Base-by-base conservation (phyloP, 768 basidiomycete species). In the Leccinum disarticulatum region DNA sequence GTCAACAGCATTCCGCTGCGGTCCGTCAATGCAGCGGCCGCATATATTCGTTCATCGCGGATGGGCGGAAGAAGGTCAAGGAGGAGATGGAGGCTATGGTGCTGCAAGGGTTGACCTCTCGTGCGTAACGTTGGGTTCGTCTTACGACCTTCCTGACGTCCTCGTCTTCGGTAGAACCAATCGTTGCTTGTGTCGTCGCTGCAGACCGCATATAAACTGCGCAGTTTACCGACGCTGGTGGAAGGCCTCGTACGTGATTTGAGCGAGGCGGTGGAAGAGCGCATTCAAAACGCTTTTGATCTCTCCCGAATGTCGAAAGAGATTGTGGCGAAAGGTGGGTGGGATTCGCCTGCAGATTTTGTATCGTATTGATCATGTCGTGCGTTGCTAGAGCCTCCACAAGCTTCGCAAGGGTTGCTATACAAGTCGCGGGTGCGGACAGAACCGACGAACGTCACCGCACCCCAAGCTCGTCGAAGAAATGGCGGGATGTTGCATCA, bases 121-220 rank as follows among this genome's bases (percentile, higher is more conserved):
- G 96, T 95, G 63, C 56, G 87, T 79, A 13, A 14, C 30, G 11
- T 47, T 27, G 11, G n/a, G 41, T 10, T 15, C n/a, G 41, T 7
- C 41, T 30, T 17, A n/a, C 35, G 1, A 6, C 1, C 17, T 11
- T 50, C 3, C 30, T 50, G 52, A 64, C 13, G 52, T 30, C 22
- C 25, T 49, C 7, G 13, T 19, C 19, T n/a, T 57, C 43, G 63
- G 49, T 25, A 97, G 95, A 91, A 98, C 68, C 94, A 93, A 75
- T 86, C 93, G 2, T 75, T 96, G 17, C 81, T 99, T 1, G 93
- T 95, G 0, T 95, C 93, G 1, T 93, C 96, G 0, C 80, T 99
- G 13, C 97, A 98, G 79, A 98, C 94, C 1, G 95, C 96, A 4
- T 91, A 93, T 74, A 99, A 98, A 70, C 83, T 99, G 15, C 82